phyloP scores from a whole-genome alignment of 2,329 filamentous ascomycete genomes.

The Didymosphaeria variabile region DNA sequence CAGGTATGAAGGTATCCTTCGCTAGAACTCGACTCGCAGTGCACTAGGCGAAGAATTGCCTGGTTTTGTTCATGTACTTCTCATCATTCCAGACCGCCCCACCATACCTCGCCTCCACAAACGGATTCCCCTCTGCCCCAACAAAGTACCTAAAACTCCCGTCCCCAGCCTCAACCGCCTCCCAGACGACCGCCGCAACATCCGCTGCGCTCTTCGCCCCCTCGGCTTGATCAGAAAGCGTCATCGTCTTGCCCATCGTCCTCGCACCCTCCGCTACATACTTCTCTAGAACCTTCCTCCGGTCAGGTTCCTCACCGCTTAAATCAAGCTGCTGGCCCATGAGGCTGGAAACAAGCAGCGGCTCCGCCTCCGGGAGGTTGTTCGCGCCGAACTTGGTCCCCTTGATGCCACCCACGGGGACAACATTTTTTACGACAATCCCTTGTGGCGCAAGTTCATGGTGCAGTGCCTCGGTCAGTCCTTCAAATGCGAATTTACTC shows the following conservation, averaged over 20 bases:
- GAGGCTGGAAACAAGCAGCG: background rate
- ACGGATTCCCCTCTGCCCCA: background rate
- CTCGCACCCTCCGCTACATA: background rate
- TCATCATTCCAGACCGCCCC: background rate
- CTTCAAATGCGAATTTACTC: slow-evolving; percentile 4
- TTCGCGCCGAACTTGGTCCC: slow-evolving; percentile 1
- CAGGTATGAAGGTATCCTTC: no score
- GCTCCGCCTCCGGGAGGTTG: slow-evolving; percentile 3
- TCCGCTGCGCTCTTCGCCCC: slow-evolving; percentile 1
- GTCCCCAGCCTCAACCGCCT: background rate
- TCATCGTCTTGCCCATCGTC: background rate
- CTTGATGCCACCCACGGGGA: background rate
- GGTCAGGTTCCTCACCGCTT: background rate
- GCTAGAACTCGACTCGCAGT: background rate
- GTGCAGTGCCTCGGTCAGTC: background rate
- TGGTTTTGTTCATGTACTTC: background rate
- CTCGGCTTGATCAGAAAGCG: slow-evolving; percentile 3
- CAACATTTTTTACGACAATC: slow-evolving; percentile 3
- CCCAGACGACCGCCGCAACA: background rate
- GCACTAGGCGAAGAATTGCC: background rate
- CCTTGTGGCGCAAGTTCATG: background rate
- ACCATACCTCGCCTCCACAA: slow-evolving; percentile 1
- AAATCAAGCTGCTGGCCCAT: background rate
- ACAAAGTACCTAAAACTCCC: slow-evolving; percentile 2
- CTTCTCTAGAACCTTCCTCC: background rate